Percentiles rank a stretch among this genome's conserved stretches.
Conservation (phyloP, 2,329 filamentous ascomycete genomes). For the Xylaria sp. region DNA sequence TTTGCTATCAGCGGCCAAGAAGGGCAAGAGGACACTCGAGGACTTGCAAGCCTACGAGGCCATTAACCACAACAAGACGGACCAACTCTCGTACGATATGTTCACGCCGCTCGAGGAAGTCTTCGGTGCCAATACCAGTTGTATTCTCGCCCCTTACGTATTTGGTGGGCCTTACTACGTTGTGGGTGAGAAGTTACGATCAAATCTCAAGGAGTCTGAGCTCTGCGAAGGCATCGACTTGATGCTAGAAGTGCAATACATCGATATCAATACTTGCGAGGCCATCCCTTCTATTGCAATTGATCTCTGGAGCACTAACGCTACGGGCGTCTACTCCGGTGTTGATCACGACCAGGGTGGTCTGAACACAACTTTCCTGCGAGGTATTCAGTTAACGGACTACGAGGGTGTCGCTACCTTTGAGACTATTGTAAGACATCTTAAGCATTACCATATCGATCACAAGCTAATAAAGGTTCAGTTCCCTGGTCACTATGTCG, state of each 20-base stretch:
- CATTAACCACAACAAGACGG: slow-evolving; percentile 50
- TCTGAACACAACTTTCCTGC: slow-evolving; percentile 56
- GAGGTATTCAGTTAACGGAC: slow-evolving; percentile 60
- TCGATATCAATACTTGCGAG: slow-evolving; percentile 59
- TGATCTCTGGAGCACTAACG: slow-evolving; percentile 58
- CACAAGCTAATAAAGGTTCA: slow-evolving; percentile 27
- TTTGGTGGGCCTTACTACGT: slow-evolving; percentile 56
- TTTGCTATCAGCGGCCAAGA: slow-evolving; percentile 41
- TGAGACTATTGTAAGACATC: slow-evolving; percentile 50
- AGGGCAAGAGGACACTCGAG: slow-evolving; percentile 49
- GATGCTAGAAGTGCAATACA: slow-evolving; percentile 57
- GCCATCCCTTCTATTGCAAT: slow-evolving; percentile 54
- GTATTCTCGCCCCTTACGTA: slow-evolving; percentile 50
- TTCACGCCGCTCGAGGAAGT: slow-evolving; percentile 49
- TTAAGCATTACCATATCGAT: background rate
- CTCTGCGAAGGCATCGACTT: slow-evolving; percentile 54
- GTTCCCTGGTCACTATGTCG: slow-evolving; percentile 56
- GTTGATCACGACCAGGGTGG: slow-evolving; percentile 48
- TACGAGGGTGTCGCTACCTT: slow-evolving; percentile 59
- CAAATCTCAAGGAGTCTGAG: slow-evolving; percentile 56
- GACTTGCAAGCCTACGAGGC: slow-evolving; percentile 49
- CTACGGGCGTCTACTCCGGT: slow-evolving; percentile 54
- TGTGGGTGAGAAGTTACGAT: slow-evolving; percentile 57
- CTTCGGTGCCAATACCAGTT: slow-evolving; percentile 51
- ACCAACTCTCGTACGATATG: slow-evolving; percentile 12